phyloP scores from a whole-genome alignment of 176 grass and related monocot species.

The Oryza meridionalis region DNA sequence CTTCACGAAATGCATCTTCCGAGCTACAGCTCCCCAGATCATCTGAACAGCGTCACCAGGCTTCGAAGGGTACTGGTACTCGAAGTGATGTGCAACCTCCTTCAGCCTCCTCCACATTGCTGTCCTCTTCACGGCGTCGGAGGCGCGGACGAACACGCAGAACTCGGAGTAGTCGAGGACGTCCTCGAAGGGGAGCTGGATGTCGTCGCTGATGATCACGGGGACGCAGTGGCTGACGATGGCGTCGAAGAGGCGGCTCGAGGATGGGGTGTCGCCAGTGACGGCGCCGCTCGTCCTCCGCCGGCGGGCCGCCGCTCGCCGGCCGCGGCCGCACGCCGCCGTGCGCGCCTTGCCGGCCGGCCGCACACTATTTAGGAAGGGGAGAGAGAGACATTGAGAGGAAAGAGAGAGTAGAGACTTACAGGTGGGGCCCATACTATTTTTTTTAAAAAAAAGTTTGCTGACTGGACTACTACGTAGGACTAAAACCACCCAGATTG shows the following conservation, averaged over 20 bases:
- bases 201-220: conserved; percentile 76
- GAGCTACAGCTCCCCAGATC: conserved; percentile 71
- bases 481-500: too few species aligned
- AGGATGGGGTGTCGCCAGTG: conserved; percentile 87
- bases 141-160: conserved; percentile 75
- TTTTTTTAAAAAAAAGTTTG: too few species aligned
- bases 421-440: too few species aligned
- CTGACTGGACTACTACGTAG: too few species aligned
- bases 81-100: conserved; percentile 73
- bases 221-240: conserved; percentile 82
- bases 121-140: conserved; percentile 49
- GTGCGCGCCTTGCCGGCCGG: too few species aligned
- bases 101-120: conserved; percentile 62
- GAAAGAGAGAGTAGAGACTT: too few species aligned
- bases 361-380: too few species aligned
- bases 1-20: conserved; percentile 67
- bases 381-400: too few species aligned
- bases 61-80: conserved; percentile 66
- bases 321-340: too few species aligned
- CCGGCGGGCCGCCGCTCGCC: too few species aligned
- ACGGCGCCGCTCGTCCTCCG: too few species aligned
- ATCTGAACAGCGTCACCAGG: conserved; percentile 74
- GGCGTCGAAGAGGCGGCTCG: conserved; percentile 89
- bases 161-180: conserved; percentile 87
- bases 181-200: conserved; percentile 89